Evolutionary conservation across 2,329 filamentous ascomycete genomes (phyloP).

Genomic region (Stagonosporopsis vannaccii): DNA sequence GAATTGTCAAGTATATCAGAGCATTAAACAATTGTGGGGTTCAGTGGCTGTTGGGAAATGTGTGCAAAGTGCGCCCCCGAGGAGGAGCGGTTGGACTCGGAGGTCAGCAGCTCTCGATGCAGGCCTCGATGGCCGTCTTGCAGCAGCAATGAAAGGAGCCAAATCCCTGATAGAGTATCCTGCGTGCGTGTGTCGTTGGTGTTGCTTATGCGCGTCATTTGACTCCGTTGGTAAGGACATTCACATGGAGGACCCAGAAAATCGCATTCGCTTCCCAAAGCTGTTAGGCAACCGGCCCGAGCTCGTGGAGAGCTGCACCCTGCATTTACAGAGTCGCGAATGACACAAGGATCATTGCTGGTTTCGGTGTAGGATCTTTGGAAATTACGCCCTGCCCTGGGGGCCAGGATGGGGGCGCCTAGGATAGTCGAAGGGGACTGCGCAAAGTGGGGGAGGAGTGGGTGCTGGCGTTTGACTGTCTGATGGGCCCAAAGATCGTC

Average conservation of each 20-base stretch:
- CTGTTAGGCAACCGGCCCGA: slow-evolving; percentile 11
- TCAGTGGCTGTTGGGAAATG: slow-evolving; percentile 9
- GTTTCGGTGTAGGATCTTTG: slow-evolving; percentile 1
- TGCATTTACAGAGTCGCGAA: slow-evolving; percentile 4
- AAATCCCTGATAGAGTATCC: slow-evolving; percentile 6
- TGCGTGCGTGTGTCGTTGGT: slow-evolving; percentile 8
- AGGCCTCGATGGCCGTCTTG: slow-evolving; percentile 3
- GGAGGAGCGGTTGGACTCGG: background rate
- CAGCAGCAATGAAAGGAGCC: background rate
- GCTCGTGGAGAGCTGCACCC: slow-evolving; percentile 6
- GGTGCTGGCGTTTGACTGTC: slow-evolving; percentile 13
- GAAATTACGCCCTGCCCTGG: slow-evolving; percentile 11
- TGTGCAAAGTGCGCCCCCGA: slow-evolving; percentile 2
- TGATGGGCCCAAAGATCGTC: slow-evolving; percentile 16
- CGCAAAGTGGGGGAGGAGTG: slow-evolving; percentile 17
- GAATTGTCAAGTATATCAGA: slow-evolving; percentile 6
- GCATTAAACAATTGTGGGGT: slow-evolving; percentile 20
- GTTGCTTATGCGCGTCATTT: slow-evolving; percentile 17
- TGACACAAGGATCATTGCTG: slow-evolving; percentile 10
- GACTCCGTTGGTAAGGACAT: slow-evolving; percentile 1
- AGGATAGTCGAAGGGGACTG: slow-evolving; percentile 7
- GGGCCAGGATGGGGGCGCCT: slow-evolving; percentile 11
- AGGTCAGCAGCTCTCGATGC: background rate
- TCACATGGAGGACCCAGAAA: slow-evolving; percentile 17
- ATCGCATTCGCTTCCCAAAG: slow-evolving; percentile 20